Base-by-base conservation (phyloP, 371 early-diverging fungal species). In the Mortierella sp. region DNA sequence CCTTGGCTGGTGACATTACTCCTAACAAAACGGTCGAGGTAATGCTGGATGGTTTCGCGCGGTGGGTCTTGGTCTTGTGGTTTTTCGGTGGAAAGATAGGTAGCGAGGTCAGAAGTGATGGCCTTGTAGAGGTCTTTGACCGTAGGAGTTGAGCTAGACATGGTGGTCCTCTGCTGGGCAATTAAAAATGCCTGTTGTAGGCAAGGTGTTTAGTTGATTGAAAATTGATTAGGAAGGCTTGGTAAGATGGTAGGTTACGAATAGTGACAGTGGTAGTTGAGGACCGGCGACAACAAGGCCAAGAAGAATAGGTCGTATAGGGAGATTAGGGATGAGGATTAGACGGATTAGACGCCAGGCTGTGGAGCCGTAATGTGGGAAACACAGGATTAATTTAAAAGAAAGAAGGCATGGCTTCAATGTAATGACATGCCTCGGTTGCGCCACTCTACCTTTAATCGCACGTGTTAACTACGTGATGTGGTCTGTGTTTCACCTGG, bases 121-220 rank as follows among this genome's bases (percentile, higher is more conserved):
- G 58, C 72, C 69, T 65, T 75, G 72, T 75, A 81, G 19, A 81
- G 68, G 58, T 81, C 81, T 60, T 81, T 81, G 69, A 81, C 69
- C 8, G 81, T 74, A 7, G 76, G 76, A 16, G 75, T 58, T 19
- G 75, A 66, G 15, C 72, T 53, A n/a, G 81, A 71, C 81, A 81
- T 81, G 65, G 21, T 13, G 52, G 22, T 11, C 8, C 32, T 55
- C 32, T 55, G 19, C 11, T 50, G 9, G 3, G 19, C 41, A 43
- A 21, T 13, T 22, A 53, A 24, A 15, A 50, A 36, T 28, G 63
- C 41, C 55, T 55, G 19, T 55, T 62, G 50, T 21, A n/a, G 50
- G 50, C n/a, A 50, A n/a, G 5, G n/a, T 50, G 50, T 50, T 45
- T 45, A n/a, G n/a, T n/a, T n/a, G n/a, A 50, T 50, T 50, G 16